These are phyloP conservation scores for Neurospora tetraspora DNA, from an alignment of 495 filamentous ascomycete species.

Conservation along the genomic window DNA sequence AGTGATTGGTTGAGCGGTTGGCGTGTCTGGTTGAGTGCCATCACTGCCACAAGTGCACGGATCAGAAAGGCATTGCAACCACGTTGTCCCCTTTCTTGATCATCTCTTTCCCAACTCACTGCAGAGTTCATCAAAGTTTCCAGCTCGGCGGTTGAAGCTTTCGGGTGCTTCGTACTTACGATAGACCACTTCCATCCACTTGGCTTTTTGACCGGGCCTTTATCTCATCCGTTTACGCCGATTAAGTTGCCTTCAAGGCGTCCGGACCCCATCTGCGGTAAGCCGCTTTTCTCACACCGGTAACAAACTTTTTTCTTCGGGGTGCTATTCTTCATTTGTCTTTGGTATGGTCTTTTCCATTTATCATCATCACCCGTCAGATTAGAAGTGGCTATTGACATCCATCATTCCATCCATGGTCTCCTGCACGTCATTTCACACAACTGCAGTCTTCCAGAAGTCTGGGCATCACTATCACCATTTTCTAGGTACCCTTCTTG, in stretches of 20 bases:
- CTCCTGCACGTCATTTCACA: not conserved
- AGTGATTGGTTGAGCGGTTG: not conserved
- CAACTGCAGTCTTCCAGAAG: not conserved
- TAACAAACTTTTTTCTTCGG: not conserved
- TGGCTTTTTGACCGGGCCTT: not conserved
- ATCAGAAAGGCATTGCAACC: not conserved
- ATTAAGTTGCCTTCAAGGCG: not conserved
- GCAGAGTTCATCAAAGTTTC: not conserved
- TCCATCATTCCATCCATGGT: not conserved
- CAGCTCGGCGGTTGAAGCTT: not conserved
- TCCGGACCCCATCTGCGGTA: not conserved
- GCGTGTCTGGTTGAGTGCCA: not conserved
- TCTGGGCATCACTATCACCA: not conserved
- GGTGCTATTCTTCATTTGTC: not conserved
- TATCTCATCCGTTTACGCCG: not conserved
- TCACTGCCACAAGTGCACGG: not conserved
- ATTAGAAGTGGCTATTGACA: not conserved
- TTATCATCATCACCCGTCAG: not conserved
- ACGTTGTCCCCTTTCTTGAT: not conserved
- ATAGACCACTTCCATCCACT: too few relatives aligned
- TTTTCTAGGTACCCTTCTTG: not conserved
- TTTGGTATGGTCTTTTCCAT: not conserved
- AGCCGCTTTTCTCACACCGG: not conserved
- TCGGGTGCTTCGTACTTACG: not conserved
- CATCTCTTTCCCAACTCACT: too few relatives aligned